Percentiles rank a stretch among this genome's conserved stretches.
Conservation (phyloP, 495 filamentous ascomycete species). For the Neurospora sp. region DNA sequence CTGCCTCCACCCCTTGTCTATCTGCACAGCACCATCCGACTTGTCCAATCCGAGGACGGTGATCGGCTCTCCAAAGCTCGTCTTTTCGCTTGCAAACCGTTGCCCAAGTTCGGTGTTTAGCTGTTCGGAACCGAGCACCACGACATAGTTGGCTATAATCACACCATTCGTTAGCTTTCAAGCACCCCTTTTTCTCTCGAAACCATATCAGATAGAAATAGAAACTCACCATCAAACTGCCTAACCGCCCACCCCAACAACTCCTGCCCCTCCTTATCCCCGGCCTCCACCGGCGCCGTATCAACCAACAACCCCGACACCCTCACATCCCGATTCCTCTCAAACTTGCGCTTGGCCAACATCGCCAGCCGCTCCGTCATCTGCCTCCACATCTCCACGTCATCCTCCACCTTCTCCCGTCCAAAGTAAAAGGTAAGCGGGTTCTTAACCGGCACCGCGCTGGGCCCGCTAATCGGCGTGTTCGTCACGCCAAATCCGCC, state of each 20-base stretch:
- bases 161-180: slow-evolving; percentile 30
- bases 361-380: slow-evolving; percentile 70
- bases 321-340: slow-evolving; percentile 63
- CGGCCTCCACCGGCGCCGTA: slow-evolving; percentile 58
- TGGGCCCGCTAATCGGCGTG: slow-evolving; percentile 84
- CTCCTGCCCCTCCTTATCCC: slow-evolving; percentile 49
- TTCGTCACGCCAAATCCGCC: slow-evolving; percentile 80
- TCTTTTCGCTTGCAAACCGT: slow-evolving; percentile 58
- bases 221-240: slow-evolving; percentile 63
- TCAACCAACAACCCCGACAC: slow-evolving; percentile 77
- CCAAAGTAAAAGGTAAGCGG: slow-evolving; percentile 91
- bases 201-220: background rate
- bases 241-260: slow-evolving; percentile 72
- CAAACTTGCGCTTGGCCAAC: slow-evolving; percentile 64
- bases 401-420: slow-evolving; percentile 62
- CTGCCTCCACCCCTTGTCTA: slow-evolving; percentile 67
- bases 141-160: slow-evolving; percentile 46
- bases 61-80: slow-evolving; percentile 50
- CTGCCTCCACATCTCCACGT: slow-evolving; percentile 59
- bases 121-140: slow-evolving; percentile 77
- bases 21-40: slow-evolving; percentile 78
- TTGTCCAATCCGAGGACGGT: slow-evolving; percentile 71
- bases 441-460: slow-evolving; percentile 76
- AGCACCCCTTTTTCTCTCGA: background rate
- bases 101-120: slow-evolving; percentile 68